These are phyloP conservation scores for Inga oerstediana DNA, from an alignment of 306 rosid genomes.

Conservation along the genomic window DNA sequence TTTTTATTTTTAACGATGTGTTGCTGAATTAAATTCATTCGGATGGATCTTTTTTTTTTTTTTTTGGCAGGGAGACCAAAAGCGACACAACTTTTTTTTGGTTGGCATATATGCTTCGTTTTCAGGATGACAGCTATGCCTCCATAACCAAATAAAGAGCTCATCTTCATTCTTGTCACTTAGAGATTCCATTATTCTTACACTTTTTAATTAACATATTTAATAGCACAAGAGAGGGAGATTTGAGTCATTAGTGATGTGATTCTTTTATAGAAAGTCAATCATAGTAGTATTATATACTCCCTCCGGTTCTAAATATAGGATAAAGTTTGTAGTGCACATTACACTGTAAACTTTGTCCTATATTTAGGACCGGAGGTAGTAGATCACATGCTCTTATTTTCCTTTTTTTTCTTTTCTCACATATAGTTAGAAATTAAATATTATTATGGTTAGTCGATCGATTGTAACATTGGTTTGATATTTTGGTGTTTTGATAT, in stretches of 20 bases:
- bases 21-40: neutral
- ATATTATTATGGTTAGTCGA: neutral
- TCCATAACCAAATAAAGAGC: neutral
- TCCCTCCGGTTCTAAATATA: too few relatives aligned
- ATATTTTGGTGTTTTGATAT: neutral
- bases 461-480: neutral
- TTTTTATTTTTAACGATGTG: neutral
- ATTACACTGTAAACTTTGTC: too few relatives aligned
- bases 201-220: neutral
- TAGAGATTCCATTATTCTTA: neutral
- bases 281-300: neutral
- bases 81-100: conserved; percentile 1
- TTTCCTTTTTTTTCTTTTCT: neutral
- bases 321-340: too few relatives aligned
- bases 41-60: neutral
- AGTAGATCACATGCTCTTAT: neutral
- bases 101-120: conserved; percentile 19
- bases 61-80: conserved; percentile 30
- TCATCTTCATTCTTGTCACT: neutral
- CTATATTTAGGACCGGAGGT: too few relatives aligned
- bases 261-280: conserved; percentile 4
- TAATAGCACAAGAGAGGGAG: neutral
- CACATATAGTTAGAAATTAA: neutral
- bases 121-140: neutral
- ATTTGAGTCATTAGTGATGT: neutral